These are phyloP conservation scores for Sarcodon aspratus DNA, from an alignment of 768 basidiomycete species.

Conservation along the genomic window DNA sequence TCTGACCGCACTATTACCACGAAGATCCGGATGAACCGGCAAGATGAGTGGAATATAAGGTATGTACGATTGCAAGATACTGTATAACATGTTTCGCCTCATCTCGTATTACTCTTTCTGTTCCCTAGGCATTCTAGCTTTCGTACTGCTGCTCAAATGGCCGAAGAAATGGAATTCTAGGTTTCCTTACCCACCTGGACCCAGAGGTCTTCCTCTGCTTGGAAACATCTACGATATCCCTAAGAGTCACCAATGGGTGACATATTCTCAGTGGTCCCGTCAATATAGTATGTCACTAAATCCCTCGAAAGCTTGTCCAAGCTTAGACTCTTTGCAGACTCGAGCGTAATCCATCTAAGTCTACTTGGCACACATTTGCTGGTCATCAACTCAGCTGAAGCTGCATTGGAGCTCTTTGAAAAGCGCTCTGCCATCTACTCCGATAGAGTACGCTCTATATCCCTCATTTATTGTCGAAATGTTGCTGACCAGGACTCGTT, in stretches of 20 bases:
- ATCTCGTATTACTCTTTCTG: too few relatives aligned
- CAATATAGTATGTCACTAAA: slow-evolving; percentile 1
- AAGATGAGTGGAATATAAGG: too few relatives aligned
- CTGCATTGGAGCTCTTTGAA: not conserved
- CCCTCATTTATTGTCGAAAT: not conserved
- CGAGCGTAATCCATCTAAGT: slow-evolving; percentile 8
- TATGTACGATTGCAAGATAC: too few relatives aligned
- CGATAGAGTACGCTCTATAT: not conserved
- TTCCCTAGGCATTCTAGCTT: too few relatives aligned
- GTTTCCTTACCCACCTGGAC: slow-evolving; percentile 18
- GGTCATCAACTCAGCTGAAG: slow-evolving; percentile 3
- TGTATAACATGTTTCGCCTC: too few relatives aligned
- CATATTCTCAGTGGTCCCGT: not conserved
- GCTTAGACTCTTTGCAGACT: not conserved
- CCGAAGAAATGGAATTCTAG: not conserved
- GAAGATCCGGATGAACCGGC: too few relatives aligned
- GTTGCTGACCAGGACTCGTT: not conserved
- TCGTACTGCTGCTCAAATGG: too few relatives aligned
- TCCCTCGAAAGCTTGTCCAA: too few relatives aligned
- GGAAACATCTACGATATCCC: slow-evolving; percentile 15
- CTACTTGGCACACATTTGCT: slow-evolving; percentile 7
- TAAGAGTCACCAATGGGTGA: slow-evolving; percentile 5
- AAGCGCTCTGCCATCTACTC: not conserved
- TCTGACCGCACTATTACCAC: too few relatives aligned
- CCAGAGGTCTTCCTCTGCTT: slow-evolving; percentile 10